phyloP scores from a whole-genome alignment of 495 filamentous ascomycete species.

The Neurospora hispaniola region DNA sequence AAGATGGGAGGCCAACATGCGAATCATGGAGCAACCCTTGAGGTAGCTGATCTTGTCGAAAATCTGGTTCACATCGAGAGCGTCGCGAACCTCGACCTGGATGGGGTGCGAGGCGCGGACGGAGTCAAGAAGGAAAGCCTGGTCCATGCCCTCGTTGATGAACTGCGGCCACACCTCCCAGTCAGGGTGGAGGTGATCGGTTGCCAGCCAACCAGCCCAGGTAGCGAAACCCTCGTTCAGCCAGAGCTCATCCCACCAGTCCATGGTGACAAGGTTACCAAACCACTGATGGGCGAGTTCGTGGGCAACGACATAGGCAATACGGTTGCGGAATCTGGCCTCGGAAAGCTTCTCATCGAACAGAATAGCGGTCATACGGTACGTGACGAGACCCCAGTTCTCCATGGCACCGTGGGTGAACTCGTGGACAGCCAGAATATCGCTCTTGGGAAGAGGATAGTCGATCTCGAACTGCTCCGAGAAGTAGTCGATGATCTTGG shows the following conservation, averaged over 20 bases:
- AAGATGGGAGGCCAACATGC: conserved; percentile 84
- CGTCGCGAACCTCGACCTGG: conserved; percentile 82
- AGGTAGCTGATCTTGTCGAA: conserved; percentile 93
- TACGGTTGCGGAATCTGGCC: conserved; percentile 73
- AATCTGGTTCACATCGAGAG: conserved; percentile 89
- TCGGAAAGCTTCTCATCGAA: conserved; percentile 89
- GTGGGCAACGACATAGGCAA: conserved; percentile 91
- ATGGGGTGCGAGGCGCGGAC: conserved; percentile 89
- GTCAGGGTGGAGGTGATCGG: conserved; percentile 84
- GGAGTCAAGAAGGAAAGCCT: conserved; percentile 78
- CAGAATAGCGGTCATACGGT: conserved; percentile 83
- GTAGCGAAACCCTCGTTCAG: conserved; percentile 96
- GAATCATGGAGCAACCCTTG: conserved; percentile 89
- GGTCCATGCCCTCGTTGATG: conserved; percentile 83
- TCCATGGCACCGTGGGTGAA: conserved; percentile 58
- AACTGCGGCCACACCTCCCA: conserved; percentile 96
- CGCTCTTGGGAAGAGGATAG: conserved; percentile 91
- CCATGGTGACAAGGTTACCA: conserved; percentile 87
- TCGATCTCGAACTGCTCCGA: conserved; percentile 91
- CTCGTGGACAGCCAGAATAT: conserved; percentile 92
- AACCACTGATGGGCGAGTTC: conserved; percentile 99
- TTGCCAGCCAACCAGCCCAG: conserved; percentile 93
- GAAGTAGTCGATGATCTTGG: conserved; percentile 86
- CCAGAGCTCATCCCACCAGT: conserved; percentile 93
- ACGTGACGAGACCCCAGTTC: conserved; percentile 95